Conservation (phyloP, 257 asterid species). For the Plantago elongata region DNA sequence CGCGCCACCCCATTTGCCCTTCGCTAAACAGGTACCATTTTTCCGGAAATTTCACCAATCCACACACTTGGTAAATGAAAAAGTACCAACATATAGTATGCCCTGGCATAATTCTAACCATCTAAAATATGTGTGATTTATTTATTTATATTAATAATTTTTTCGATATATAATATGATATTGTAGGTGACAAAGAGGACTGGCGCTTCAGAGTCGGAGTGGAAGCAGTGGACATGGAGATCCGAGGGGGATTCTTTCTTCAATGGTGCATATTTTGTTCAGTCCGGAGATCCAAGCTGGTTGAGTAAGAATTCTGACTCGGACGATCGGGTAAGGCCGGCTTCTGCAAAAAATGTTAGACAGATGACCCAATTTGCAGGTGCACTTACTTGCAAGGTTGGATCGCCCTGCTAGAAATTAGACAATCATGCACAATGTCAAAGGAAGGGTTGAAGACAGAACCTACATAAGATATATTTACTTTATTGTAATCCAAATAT, state of each 20-base stretch:
- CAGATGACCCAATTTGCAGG: slow-evolving; percentile 43
- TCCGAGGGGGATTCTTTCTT: slow-evolving; percentile 43
- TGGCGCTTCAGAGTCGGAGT: slow-evolving; percentile 25
- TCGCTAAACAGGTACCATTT: slow-evolving; percentile 26
- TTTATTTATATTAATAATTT: too few relatives aligned
- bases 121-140: too few relatives aligned
- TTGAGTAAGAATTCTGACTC: slow-evolving; percentile 24
- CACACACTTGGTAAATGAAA: too few relatives aligned
- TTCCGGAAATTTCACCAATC: too few relatives aligned
- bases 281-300: slow-evolving; percentile 38
- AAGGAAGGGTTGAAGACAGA: too few relatives aligned
- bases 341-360: slow-evolving; percentile 16
- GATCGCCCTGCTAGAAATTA: slow-evolving; percentile 27
- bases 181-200: slow-evolving; percentile 40
- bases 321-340: slow-evolving; percentile 26
- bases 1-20: slow-evolving; percentile 25
- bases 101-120: too few relatives aligned
- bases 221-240: slow-evolving; percentile 61
- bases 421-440: too few relatives aligned
- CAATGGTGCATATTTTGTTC: slow-evolving; percentile 45
- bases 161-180: not conserved
- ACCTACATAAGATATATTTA: too few relatives aligned
- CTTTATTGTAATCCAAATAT: too few relatives aligned
- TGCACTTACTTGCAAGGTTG: slow-evolving; percentile 29
- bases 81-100: too few relatives aligned